Base-by-base conservation (phyloP, 768 basidiomycete genomes). In the Lentinus tigrinus region DNA sequence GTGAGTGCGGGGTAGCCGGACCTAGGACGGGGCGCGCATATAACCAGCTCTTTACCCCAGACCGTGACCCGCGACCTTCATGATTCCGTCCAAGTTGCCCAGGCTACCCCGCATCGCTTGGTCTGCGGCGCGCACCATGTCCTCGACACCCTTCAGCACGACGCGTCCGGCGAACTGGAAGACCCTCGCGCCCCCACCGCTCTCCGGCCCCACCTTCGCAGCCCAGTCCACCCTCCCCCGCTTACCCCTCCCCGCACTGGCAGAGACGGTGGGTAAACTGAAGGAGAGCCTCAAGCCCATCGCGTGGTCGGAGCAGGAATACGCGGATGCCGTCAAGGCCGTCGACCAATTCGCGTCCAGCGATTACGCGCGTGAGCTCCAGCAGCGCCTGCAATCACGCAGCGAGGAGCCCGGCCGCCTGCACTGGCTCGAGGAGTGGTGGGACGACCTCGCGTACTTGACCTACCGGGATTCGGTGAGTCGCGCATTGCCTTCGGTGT, bases 391-490 rank as follows among this genome's bases (percentile, higher is more conserved):
- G 56, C 73, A 85, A 60, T 70, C 79, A 40, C 78, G 83, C 43
- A 78, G 82, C 17, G 74, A 74, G 24, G 78, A 81, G 58, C 74
- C 75, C 49, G 59, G 24, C 8, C 81, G 75, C 44, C 77, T 79
- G 37, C 89, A 93, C 65, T 98, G 95, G 95, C 77, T 98, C 24
- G 91, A 93, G 64, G 83, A 91, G 57, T 97, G 95, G 93, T 98
- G 95, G 95, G 94, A 98, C 69, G 87, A 92, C 63, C 71, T 69
- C 16, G 91, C 77, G 0, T 98, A 97, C 67, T 78, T 95, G 65
- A 81, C 84, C 4, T 98, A 95, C 70, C 77, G 95, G 52, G 95
- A 95, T 64, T 87, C 92, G 49, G 91, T 91, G 63, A 52, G 85
- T 65, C 2, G 26, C n/a, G 23, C 38, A 16, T 39, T 14, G 23